These are phyloP conservation scores for Gossypium bickii DNA, from an alignment of 345 rosid genomes.

Conservation along the genomic window DNA sequence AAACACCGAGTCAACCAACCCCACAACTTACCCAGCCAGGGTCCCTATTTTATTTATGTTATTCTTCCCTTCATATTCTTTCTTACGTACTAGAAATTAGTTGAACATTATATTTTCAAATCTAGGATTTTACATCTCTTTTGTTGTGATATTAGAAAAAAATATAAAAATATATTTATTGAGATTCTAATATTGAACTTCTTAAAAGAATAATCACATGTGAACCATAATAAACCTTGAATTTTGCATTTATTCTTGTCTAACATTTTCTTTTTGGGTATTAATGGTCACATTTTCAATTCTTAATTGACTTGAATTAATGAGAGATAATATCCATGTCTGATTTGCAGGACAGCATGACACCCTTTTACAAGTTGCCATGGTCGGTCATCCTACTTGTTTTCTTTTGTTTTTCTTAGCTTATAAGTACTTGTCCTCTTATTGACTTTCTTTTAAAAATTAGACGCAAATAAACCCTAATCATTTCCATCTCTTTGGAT, in stretches of 20 bases:
- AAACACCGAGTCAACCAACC: too few relatives aligned
- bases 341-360: not conserved
- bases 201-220: too few relatives aligned
- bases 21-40: too few relatives aligned
- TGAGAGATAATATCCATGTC: not conserved
- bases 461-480: not conserved
- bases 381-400: not conserved
- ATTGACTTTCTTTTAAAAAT: not conserved
- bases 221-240: too few relatives aligned
- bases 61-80: too few relatives aligned
- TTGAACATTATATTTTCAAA: too few relatives aligned
- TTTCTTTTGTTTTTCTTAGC: not conserved
- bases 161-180: too few relatives aligned
- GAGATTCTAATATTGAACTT: too few relatives aligned
- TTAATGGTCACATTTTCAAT: not conserved
- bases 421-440: not conserved
- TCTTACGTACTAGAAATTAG: too few relatives aligned
- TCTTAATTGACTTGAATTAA: not conserved
- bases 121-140: too few relatives aligned
- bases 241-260: not conserved
- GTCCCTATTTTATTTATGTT: too few relatives aligned
- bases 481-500: not conserved
- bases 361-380: conserved; percentile 2
- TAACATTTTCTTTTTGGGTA: not conserved
- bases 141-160: too few relatives aligned